A percentile compares a stretch with the other conserved stretches of the same genome.
Evolutionary conservation across 2,329 filamentous ascomycete genomes (phyloP).

Genomic region (Neofusicoccum cordaticola): DNA sequence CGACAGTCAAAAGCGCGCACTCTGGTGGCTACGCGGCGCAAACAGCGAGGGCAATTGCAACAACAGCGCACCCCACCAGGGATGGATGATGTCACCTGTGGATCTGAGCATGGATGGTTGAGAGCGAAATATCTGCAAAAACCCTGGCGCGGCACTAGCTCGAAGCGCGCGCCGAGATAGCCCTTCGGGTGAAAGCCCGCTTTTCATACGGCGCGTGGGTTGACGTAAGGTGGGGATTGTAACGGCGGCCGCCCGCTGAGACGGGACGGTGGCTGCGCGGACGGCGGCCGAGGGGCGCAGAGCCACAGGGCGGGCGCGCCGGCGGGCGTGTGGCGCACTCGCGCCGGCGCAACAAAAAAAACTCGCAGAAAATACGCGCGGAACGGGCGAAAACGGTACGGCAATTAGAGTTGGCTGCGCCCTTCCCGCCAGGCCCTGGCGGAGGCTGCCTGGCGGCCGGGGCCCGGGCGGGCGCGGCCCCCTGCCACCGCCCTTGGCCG

Average conservation of each 20-base stretch:
- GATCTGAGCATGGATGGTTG: slow-evolving; percentile 14
- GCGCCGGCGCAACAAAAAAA: background rate
- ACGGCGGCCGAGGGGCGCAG: background rate
- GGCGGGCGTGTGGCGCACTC: background rate
- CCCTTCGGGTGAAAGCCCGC: slow-evolving; percentile 7
- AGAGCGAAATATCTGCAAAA: slow-evolving; percentile 3
- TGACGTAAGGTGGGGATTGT: slow-evolving; percentile 9
- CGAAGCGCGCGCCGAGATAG: slow-evolving; percentile 7
- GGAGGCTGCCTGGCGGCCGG: slow-evolving; percentile 1
- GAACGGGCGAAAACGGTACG: background rate
- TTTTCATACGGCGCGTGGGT: slow-evolving; percentile 9
- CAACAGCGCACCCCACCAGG: slow-evolving; percentile 10
- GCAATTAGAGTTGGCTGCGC: background rate
- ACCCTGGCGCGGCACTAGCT: slow-evolving; percentile 2
- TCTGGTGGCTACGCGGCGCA: slow-evolving; percentile 7
- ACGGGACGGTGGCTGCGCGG: background rate
- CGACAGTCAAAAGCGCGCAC: background rate
- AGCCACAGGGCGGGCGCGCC: background rate
- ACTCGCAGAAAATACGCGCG: background rate
- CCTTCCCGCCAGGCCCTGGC: background rate
- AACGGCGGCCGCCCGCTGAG: background rate
- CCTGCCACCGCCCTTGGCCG: slow-evolving; percentile 12
- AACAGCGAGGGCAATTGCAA: background rate
- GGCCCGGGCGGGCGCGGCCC: background rate
- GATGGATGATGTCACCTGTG: slow-evolving; percentile 16